phyloP scores from a whole-genome alignment of 2,329 filamentous ascomycete species.

The Ophiognomonia clavigignenti-juglandacearum region DNA sequence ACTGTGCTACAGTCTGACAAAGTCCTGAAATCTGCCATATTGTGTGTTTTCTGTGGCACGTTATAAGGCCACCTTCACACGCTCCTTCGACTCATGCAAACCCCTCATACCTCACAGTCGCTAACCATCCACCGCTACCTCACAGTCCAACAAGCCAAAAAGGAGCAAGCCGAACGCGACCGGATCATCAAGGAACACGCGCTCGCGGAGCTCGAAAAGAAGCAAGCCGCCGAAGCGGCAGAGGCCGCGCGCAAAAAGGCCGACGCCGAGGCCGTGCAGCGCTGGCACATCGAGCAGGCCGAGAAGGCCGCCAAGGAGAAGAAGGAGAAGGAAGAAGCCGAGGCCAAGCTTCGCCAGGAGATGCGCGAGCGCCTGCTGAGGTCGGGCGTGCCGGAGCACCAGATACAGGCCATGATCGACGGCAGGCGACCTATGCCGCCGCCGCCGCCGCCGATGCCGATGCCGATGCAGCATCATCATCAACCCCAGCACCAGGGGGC shows the following conservation, averaged over 20 bases:
- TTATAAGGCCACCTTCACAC: no score
- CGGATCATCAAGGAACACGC: slow-evolving; percentile 50
- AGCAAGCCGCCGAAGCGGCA: slow-evolving; percentile 40
- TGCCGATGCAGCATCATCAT: slow-evolving; percentile 25
- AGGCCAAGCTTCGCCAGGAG: slow-evolving; percentile 50
- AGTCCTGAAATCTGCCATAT: no score
- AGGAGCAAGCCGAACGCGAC: slow-evolving; percentile 43
- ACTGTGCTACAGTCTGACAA: no score
- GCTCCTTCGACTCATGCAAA: no score
- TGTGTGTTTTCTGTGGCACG: no score
- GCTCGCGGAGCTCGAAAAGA: slow-evolving; percentile 40
- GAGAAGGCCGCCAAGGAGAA: slow-evolving; percentile 42
- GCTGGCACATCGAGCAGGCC: slow-evolving; percentile 44
- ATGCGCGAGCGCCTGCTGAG: slow-evolving; percentile 54
- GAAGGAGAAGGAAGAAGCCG: slow-evolving; percentile 42
- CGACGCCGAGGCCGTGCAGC: slow-evolving; percentile 45
- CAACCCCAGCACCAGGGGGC: background rate
- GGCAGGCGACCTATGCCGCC: slow-evolving; percentile 42
- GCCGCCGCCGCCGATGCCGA: slow-evolving; percentile 5
- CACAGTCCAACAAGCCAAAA: slow-evolving; percentile 35
- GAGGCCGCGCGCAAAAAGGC: slow-evolving; percentile 39
- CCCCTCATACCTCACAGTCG: background rate
- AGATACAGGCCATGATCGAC: slow-evolving; percentile 54
- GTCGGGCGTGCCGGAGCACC: slow-evolving; percentile 54
- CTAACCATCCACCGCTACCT: background rate